Evolutionary conservation across 2,329 filamentous ascomycete species (phyloP), one percentile per base, ranked within the genome.

Genomic region (Chalaropsis ovoidea): DNA sequence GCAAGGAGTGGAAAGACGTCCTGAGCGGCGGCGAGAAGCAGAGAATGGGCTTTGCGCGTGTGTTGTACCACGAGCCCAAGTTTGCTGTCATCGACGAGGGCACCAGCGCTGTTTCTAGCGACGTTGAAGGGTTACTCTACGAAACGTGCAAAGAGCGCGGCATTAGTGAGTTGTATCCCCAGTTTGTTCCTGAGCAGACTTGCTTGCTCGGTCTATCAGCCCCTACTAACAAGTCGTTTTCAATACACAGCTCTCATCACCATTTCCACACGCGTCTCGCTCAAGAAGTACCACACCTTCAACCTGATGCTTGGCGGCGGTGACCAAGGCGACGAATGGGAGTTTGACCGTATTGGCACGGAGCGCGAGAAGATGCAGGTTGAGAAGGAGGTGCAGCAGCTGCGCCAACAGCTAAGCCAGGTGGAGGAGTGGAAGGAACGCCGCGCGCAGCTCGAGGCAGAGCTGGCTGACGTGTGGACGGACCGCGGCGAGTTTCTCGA

Each of bases 1-100:
- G 90, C 66, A 97, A 99, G 76, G 92, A 96, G 73, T 99, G 94
- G 94, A 96, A 97, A 77, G 93, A 97, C 70, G 90, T 99, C 3
- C 80, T 99, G n/a, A 93, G 88, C 69, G 94, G 94, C 47, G 94
- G 94, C 13, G 94, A 99, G 80, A 99, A 99, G 78, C 94, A 99
- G 77, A 82, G 94, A 24, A 90, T 99, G 83, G 90, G 85, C 0
- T 90, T 99, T 71, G 93, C 95, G 3, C 81, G 94, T 56, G 75
- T 99, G 62, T 78, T 97, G 49, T 99, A 99, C 72, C 94, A 99
- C 72, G 93, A 97, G 77, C 94, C 94, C 17, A 82, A 88, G 68
- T 99, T 95, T 73, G 94, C 91, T 1, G 90, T 99, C 71, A 85
- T 99, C 66, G 94, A 99, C 69, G 94, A 99, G 75, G 93, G 91